Percentiles rank a stretch among this genome's conserved stretches.
Conservation (phyloP, 768 basidiomycete species). For the Neoboletus brunneissimus region DNA sequence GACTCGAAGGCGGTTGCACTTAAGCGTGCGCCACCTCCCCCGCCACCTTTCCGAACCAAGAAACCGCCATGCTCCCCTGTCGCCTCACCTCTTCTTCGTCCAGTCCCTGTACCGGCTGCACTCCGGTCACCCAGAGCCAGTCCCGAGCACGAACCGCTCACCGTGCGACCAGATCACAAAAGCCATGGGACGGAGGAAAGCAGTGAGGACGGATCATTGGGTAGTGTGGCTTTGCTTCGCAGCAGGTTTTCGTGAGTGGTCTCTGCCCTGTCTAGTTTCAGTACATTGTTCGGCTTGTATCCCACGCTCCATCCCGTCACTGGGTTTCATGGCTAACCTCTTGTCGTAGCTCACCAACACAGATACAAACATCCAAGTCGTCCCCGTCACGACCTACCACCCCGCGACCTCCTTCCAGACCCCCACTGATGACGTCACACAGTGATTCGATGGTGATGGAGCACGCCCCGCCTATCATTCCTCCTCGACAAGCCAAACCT, state of each 20-base stretch:
- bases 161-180: neutral
- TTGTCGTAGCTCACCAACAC: slow-evolving; percentile 10
- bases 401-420: slow-evolving; percentile 16
- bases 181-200: slow-evolving; percentile 8
- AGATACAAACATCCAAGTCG: slow-evolving; percentile 1
- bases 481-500: slow-evolving; percentile 18
- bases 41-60: slow-evolving; percentile 41
- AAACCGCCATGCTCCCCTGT: slow-evolving; percentile 37
- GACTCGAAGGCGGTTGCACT: slow-evolving; percentile 43
- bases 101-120: slow-evolving; percentile 41
- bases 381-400: slow-evolving; percentile 19
- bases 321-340: neutral
- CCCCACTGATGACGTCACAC: slow-evolving; percentile 15
- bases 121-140: slow-evolving; percentile 21
- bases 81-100: slow-evolving; percentile 51
- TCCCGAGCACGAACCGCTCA: slow-evolving; percentile 14
- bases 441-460: slow-evolving; percentile 19
- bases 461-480: slow-evolving; percentile 10
- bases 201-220: slow-evolving; percentile 13
- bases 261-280: neutral
- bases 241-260: slow-evolving; percentile 49
- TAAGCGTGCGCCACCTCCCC: slow-evolving; percentile 59
- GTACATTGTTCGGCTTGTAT: neutral
- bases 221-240: slow-evolving; percentile 42
- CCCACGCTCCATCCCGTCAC: neutral